Evolutionary conservation across 495 filamentous ascomycete species (phyloP).

Genomic region (Podospora bellae-mahoneyi): DNA sequence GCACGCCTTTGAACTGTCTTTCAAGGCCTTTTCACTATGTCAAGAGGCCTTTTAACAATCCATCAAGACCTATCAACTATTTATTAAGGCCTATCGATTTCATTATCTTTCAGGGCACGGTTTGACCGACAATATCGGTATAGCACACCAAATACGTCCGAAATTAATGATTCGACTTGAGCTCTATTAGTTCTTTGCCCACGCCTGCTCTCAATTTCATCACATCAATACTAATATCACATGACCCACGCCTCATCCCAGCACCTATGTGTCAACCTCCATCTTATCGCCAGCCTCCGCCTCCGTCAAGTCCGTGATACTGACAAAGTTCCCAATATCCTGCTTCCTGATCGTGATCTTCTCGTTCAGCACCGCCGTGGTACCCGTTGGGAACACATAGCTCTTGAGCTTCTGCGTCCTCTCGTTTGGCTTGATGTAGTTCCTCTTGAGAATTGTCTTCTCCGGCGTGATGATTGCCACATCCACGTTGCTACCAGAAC

Average conservation of each 20-base stretch:
- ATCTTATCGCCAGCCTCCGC: conserved; percentile 75
- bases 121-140: no score
- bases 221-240: neutral
- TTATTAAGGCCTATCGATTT: no score
- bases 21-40: no score
- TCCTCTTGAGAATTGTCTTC: conserved; percentile 87
- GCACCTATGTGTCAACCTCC: conserved; percentile 76
- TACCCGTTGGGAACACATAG: conserved; percentile 85
- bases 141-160: no score
- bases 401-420: conserved; percentile 86
- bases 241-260: neutral
- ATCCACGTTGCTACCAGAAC: conserved; percentile 95
- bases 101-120: no score
- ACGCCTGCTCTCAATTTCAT: neutral
- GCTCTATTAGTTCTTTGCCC: neutral
- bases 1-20: no score
- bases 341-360: conserved; percentile 79
- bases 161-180: neutral
- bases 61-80: no score
- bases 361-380: conserved; percentile 90
- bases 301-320: conserved; percentile 74
- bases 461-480: conserved; percentile 90
- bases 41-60: no score
- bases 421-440: conserved; percentile 89
- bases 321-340: conserved; percentile 93